Conservation (phyloP, 179 eudicot species). For the Silene vulgaris region DNA sequence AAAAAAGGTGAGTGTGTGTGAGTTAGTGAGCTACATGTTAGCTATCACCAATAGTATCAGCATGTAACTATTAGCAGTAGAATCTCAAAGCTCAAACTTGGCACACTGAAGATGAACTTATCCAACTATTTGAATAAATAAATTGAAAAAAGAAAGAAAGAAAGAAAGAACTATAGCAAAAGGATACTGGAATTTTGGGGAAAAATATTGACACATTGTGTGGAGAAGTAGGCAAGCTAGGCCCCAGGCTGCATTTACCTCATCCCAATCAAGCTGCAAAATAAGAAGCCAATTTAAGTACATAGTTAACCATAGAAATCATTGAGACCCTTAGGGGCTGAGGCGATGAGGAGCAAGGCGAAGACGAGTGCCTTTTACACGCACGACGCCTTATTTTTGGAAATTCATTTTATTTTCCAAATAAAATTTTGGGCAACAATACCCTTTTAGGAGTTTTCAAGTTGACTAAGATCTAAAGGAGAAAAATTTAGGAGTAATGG, state of each 20-base stretch:
- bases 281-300: not conserved
- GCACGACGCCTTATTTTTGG: too few species aligned
- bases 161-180: conserved; percentile 11
- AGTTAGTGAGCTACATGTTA: too few species aligned
- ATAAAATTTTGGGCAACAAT: too few species aligned
- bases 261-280: conserved; percentile 95
- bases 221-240: conserved; percentile 97
- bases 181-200: conserved; percentile 94
- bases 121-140: not conserved
- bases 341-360: too few species aligned
- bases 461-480: too few species aligned
- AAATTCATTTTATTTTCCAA: too few species aligned
- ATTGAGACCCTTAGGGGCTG: not conserved
- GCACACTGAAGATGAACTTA: not conserved
- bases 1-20: not conserved
- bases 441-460: too few species aligned
- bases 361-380: too few species aligned
- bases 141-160: not conserved
- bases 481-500: too few species aligned
- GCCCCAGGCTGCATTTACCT: conserved; percentile 99
- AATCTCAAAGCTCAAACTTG: not conserved
- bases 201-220: conserved; percentile 89
- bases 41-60: too few species aligned
- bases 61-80: not conserved
- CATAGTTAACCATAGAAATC: not conserved